A percentile compares a stretch with the other conserved stretches of the same genome.
phyloP scores from a whole-genome alignment of 306 rosid genomes.

The Rubus parviflorus region DNA sequence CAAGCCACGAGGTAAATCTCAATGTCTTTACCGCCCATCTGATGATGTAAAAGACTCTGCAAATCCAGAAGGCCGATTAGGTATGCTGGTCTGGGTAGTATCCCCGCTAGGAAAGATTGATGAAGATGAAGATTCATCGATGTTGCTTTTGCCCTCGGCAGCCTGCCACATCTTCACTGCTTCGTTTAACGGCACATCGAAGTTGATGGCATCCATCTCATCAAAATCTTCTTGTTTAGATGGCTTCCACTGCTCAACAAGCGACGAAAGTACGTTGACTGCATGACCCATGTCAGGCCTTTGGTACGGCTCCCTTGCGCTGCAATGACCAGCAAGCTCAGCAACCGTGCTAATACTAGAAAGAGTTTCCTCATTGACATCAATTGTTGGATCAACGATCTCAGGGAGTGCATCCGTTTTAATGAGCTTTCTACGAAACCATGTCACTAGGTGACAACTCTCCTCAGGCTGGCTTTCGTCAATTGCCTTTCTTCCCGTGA shows the following conservation, averaged over 20 bases:
- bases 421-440: slow-evolving; percentile 63
- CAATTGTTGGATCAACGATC: slow-evolving; percentile 58
- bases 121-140: slow-evolving; percentile 31
- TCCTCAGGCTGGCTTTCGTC: slow-evolving; percentile 78
- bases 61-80: slow-evolving; percentile 48
- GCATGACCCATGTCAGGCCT: slow-evolving; percentile 85
- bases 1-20: slow-evolving; percentile 4
- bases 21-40: slow-evolving; percentile 45
- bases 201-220: slow-evolving; percentile 51
- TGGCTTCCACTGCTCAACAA: slow-evolving; percentile 84
- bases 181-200: slow-evolving; percentile 59
- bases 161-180: slow-evolving; percentile 71
- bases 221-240: slow-evolving; percentile 39
- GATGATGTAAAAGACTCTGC: slow-evolving; percentile 51
- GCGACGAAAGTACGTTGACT: slow-evolving; percentile 74
- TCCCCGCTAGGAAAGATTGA: slow-evolving; percentile 31
- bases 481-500: slow-evolving; percentile 76
- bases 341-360: slow-evolving; percentile 53
- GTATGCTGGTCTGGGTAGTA: slow-evolving; percentile 63
- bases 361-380: slow-evolving; percentile 54
- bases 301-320: slow-evolving; percentile 72
- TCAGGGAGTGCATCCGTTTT: slow-evolving; percentile 45
- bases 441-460: slow-evolving; percentile 69
- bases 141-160: slow-evolving; percentile 40
- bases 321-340: slow-evolving; percentile 80